Base-by-base conservation (phyloP, 2,329 filamentous ascomycete species). In the Fusarium avenaceum region DNA sequence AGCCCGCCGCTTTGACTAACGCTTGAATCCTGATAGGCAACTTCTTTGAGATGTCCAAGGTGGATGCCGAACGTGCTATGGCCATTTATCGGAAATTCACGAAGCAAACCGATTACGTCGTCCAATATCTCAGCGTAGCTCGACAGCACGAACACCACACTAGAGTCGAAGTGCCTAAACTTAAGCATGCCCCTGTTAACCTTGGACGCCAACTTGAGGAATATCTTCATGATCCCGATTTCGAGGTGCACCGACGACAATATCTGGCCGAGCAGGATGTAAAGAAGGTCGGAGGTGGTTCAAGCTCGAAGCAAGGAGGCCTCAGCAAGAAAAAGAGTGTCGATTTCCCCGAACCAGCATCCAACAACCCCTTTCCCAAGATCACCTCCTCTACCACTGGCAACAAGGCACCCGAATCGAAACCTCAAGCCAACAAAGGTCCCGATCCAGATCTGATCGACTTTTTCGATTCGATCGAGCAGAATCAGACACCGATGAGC, bases 41-140 rank as follows among this genome's bases (percentile, higher is more conserved):
- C 79, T 99, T 98, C 80, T 99, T 99, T 74, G 96, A 99, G 81
- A 95, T 99, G 91, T 97, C 96, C 50, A 93, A 92, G 75, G 86
- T 92, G 26, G 96, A 99, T 79, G 96, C 96, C 61, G 93, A 97
- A 78, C 88, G 94, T 67, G 94, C 96, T 58, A 89, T 99, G 81
- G 87, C 89, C 63, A 95, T 99, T 65, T 99, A 99, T 81, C 92
- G 94, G 76, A 91, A 86, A 17, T 99, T 99, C 75, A 93, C 93
- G 17, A 91, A 89, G 74, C 94, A 97, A 78, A 99, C 96, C 8
- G 94, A 98, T 72, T 89, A 90, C 69, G 95, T 98, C 1, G 95
- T 99, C 17, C 90, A 93, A 73, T 99, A 95, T 75, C 86, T 99
- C 45, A 90, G 90, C 72, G 86, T 95, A 43, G 96, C 96, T 44